These are phyloP conservation scores for Lagenaria siceraria DNA, from an alignment of 306 rosid species.

Conservation along the genomic window DNA sequence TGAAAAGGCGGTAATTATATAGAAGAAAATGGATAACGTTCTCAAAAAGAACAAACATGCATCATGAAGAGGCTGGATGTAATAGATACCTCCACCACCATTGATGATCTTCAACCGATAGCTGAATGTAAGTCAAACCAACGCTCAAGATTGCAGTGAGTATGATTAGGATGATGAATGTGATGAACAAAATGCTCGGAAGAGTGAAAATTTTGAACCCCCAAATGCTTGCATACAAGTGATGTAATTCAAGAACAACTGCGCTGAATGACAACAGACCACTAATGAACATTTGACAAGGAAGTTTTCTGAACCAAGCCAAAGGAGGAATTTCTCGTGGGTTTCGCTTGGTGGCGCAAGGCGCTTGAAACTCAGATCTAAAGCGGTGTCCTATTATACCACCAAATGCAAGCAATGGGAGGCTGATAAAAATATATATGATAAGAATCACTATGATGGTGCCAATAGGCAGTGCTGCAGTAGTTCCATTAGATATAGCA, in stretches of 20 bases:
- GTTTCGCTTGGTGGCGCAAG: conserved; percentile 41
- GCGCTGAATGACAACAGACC: conserved; percentile 78
- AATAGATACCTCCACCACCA: conserved; percentile 87
- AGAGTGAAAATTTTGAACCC: conserved; percentile 70
- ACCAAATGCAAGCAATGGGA: conserved; percentile 82
- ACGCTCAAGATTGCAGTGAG: conserved; percentile 44
- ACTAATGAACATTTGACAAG: conserved; percentile 64
- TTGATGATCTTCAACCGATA: conserved; percentile 76
- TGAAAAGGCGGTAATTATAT: neutral
- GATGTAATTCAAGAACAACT: conserved; percentile 51
- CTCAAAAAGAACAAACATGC: neutral
- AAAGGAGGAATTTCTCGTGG: conserved; percentile 54
- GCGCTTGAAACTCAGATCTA: conserved; percentile 49
- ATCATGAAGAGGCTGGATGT: neutral
- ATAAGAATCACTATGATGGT: conserved; percentile 48
- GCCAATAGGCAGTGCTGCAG: conserved; percentile 64
- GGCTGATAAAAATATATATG: conserved; percentile 31
- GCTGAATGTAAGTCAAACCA: conserved; percentile 68
- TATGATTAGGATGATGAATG: conserved; percentile 34
- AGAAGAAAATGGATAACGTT: neutral
- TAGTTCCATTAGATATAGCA: conserved; percentile 51
- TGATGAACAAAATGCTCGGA: conserved; percentile 48
- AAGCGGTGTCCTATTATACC: conserved; percentile 52
- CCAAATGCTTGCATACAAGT: conserved; percentile 66
- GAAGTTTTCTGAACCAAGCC: conserved; percentile 69